Evolutionary conservation across 1,139 yeast species (phyloP).

Genomic region (Pichia sp.): DNA sequence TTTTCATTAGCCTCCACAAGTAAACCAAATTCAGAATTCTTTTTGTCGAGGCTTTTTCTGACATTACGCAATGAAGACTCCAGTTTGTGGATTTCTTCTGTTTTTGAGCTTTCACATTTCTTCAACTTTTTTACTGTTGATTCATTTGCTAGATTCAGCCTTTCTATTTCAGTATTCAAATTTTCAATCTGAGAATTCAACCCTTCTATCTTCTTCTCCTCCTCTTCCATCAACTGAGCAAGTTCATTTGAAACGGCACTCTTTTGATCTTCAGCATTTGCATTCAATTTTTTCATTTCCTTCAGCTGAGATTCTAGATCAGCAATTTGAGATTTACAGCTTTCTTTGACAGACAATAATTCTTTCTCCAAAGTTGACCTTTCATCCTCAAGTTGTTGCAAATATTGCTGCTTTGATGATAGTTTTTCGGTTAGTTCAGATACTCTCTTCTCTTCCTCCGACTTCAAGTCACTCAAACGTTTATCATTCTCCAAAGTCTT

Average conservation of each 20-base stretch:
- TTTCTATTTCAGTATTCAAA: not conserved
- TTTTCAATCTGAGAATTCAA: not conserved
- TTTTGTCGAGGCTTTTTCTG: not conserved
- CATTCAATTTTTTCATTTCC: not conserved
- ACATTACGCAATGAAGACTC: not conserved
- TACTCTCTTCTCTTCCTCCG: not conserved
- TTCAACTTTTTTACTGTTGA: constrained; percentile 14
- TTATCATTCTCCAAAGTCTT: constrained; percentile 4
- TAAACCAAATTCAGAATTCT: not conserved
- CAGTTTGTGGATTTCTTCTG: constrained; percentile 23
- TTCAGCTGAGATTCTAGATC: not conserved
- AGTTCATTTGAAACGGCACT: not conserved
- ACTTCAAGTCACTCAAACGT: not conserved
- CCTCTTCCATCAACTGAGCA: not conserved
- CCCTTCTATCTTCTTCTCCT: not conserved
- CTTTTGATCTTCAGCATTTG: not conserved
- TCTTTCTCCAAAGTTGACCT: not conserved
- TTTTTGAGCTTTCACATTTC: constrained; percentile 27
- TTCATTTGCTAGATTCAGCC: not conserved
- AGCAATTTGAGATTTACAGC: not conserved
- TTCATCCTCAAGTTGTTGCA: not conserved
- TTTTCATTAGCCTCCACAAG: not conserved
- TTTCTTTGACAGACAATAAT: not conserved
- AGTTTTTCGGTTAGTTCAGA: not conserved
- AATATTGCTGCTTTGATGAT: not conserved